Conservation (phyloP, 371 early-diverging fungal species). For the Mortierella sp. region DNA sequence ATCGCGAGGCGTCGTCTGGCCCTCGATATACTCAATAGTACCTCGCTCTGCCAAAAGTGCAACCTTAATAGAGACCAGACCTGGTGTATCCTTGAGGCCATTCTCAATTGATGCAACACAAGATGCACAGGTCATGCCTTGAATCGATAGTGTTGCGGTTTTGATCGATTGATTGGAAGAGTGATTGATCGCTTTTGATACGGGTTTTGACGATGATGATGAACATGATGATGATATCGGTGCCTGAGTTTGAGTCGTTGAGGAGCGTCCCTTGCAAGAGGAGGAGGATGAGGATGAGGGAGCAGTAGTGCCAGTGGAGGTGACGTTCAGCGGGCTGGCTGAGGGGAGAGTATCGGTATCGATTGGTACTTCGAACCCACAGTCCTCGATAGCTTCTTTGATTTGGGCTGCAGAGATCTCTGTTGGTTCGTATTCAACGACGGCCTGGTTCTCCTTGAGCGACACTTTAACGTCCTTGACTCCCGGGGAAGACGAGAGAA, state of each 20-base stretch:
- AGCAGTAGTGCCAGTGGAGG: slow-evolving; percentile 7
- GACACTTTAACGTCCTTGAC: slow-evolving; percentile 59
- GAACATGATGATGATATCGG: not conserved
- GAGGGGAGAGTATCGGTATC: slow-evolving; percentile 5
- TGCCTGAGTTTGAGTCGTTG: too few relatives aligned
- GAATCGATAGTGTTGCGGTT: slow-evolving; percentile 60
- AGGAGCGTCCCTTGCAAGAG: not conserved
- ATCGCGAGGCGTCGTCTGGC: slow-evolving; percentile 45
- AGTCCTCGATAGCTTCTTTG: slow-evolving; percentile 65
- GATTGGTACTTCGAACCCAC: slow-evolving; percentile 64
- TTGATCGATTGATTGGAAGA: slow-evolving; percentile 14
- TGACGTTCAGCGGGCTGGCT: not conserved
- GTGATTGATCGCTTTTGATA: slow-evolving; percentile 17
- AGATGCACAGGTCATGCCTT: slow-evolving; percentile 90
- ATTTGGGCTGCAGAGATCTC: slow-evolving; percentile 24
- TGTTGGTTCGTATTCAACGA: slow-evolving; percentile 55
- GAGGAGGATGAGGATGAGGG: not conserved
- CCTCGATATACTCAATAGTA: slow-evolving; percentile 71
- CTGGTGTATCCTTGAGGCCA: slow-evolving; percentile 58
- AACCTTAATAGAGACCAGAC: slow-evolving; percentile 68
- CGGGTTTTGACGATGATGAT: slow-evolving; percentile 1
- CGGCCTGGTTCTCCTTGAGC: slow-evolving; percentile 61
- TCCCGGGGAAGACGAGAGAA: slow-evolving; percentile 59
- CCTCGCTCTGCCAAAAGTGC: slow-evolving; percentile 87
- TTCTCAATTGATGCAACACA: slow-evolving; percentile 86